phyloP scores from a whole-genome alignment of 2,329 filamentous ascomycete genomes.

The Scedosporium minutisporum region DNA sequence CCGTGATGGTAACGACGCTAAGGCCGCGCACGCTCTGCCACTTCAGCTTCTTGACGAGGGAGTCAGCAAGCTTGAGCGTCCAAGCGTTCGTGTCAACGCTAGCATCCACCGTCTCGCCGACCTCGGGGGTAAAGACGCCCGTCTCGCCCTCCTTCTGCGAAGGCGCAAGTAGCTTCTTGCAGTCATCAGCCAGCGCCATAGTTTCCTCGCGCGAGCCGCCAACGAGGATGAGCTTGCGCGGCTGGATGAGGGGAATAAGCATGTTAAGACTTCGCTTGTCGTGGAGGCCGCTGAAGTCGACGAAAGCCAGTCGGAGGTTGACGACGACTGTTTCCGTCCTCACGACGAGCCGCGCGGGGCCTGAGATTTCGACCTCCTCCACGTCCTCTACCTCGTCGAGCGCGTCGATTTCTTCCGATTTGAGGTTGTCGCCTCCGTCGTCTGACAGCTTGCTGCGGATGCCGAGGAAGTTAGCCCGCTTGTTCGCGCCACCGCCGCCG shows the following conservation, averaged over 20 bases:
- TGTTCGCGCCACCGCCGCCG: conserved; percentile 34
- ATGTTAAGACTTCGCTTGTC: conserved; percentile 91
- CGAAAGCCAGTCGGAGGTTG: conserved; percentile 69
- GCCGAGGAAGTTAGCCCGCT: conserved; percentile 41
- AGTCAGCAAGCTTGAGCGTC: conserved; percentile 82
- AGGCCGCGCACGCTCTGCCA: conserved; percentile 92
- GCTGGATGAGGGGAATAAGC: conserved; percentile 87
- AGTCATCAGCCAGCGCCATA: conserved; percentile 65
- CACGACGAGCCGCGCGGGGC: conserved; percentile 68
- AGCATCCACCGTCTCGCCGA: conserved; percentile 71
- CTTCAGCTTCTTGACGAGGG: conserved; percentile 74
- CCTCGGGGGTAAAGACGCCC: conserved; percentile 64
- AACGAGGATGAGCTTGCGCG: conserved; percentile 88
- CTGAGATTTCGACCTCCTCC: conserved; percentile 37
- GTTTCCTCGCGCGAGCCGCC: conserved; percentile 76
- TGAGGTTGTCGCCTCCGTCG: conserved; percentile 22
- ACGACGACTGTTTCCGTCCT: conserved; percentile 54
- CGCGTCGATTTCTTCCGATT: conserved; percentile 37
- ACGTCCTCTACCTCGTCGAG: conserved; percentile 47
- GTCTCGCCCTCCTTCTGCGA: conserved; percentile 31
- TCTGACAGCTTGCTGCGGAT: conserved; percentile 27
- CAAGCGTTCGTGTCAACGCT: conserved; percentile 97
- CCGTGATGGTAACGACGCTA: conserved; percentile 87
- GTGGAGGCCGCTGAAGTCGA: conserved; percentile 88
- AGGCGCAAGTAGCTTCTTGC: conserved; percentile 52